A percentile compares a stretch with the other conserved stretches of the same genome.
Evolutionary conservation across 2,329 filamentous ascomycete genomes (phyloP).

Genomic region (Neonectria neomacrospora): DNA sequence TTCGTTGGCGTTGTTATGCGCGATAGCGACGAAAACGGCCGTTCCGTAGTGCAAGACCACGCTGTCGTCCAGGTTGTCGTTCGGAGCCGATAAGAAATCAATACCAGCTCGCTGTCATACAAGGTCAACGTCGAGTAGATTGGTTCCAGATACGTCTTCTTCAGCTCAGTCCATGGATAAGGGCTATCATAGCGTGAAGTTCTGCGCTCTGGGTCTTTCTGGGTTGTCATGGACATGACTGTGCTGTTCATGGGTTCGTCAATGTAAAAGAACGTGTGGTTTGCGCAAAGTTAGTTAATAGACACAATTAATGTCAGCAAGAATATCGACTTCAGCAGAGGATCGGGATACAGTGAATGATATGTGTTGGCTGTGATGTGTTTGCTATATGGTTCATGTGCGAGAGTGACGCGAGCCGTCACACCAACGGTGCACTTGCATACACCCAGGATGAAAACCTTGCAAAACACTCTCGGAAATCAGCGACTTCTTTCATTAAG

Average conservation of each 20-base stretch:
- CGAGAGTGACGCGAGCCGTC: slow-evolving; percentile 31
- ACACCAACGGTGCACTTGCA: slow-evolving; percentile 33
- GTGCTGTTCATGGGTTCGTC: too few relatives aligned
- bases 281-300: too few relatives aligned
- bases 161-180: neutral
- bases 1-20: neutral
- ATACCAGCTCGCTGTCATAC: neutral
- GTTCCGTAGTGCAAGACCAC: neutral
- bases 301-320: too few relatives aligned
- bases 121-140: neutral
- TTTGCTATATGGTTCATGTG: slow-evolving; percentile 36
- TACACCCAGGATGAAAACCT: slow-evolving; percentile 34
- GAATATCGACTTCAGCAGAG: neutral
- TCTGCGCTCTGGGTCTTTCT: neutral
- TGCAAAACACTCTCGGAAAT: slow-evolving; percentile 30
- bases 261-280: neutral
- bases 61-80: neutral
- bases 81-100: neutral
- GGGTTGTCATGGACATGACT: neutral
- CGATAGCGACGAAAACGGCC: slow-evolving; percentile 1
- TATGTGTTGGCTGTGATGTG: slow-evolving; percentile 19
- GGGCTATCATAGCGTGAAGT: neutral
- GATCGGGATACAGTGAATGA: slow-evolving; percentile 10
- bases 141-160: neutral
- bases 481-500: slow-evolving; percentile 20